phyloP scores from a whole-genome alignment of 257 asterid species.

The Coffea canephora region DNA sequence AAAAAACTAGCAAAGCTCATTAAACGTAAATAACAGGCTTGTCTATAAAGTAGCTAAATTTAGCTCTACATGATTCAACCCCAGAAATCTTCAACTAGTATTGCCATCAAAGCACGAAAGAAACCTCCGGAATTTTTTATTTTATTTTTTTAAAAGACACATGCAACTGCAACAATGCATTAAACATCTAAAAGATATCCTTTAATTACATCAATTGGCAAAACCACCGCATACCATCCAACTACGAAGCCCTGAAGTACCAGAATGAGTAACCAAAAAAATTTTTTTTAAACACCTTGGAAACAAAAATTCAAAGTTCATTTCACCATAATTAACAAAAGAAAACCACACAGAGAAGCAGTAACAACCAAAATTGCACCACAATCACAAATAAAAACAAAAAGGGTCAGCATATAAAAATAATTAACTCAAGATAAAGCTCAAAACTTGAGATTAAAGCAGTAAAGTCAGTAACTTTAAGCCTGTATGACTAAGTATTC shows the following conservation, averaged over 20 bases:
- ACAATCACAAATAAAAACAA: slow-evolving; percentile 18
- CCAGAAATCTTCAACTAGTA: slow-evolving; percentile 16
- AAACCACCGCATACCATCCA: slow-evolving; percentile 48
- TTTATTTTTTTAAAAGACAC: background rate
- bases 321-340: slow-evolving; percentile 30
- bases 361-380: slow-evolving; percentile 29
- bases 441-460: slow-evolving; percentile 23
- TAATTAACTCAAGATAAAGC: slow-evolving; percentile 13
- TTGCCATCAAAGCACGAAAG: slow-evolving; percentile 17
- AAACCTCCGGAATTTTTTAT: slow-evolving; percentile 2
- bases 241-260: slow-evolving; percentile 14
- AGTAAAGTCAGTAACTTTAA: slow-evolving; percentile 26
- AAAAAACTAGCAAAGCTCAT: background rate
- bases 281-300: slow-evolving; percentile 16
- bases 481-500: slow-evolving; percentile 7
- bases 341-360: slow-evolving; percentile 22
- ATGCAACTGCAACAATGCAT: slow-evolving; percentile 40
- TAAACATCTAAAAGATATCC: slow-evolving; percentile 28
- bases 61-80: slow-evolving; percentile 6
- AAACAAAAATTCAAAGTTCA: slow-evolving; percentile 25
- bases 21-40: background rate
- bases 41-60: background rate
- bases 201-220: slow-evolving; percentile 22
- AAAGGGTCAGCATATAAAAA: slow-evolving; percentile 6
- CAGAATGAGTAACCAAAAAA: slow-evolving; percentile 17